Evolutionary conservation across 495 filamentous ascomycete genomes (phyloP).

Genomic region (Neurospora cerealis): DNA sequence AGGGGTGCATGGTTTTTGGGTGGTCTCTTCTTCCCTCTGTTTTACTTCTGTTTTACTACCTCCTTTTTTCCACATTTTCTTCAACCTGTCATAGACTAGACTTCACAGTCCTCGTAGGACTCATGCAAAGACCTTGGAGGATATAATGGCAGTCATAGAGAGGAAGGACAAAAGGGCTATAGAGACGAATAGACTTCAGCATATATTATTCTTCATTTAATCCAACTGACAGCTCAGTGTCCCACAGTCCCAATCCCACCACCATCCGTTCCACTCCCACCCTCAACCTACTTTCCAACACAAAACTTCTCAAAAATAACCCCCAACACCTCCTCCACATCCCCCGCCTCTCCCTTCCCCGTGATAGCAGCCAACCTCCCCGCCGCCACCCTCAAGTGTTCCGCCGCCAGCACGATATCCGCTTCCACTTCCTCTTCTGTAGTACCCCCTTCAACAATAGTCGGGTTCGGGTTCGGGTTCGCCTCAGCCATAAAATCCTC

Average conservation of each 20-base stretch:
- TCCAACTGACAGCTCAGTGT: neutral
- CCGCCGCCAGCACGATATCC: slow-evolving; percentile 88
- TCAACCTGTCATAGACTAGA: neutral
- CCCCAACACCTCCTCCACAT: slow-evolving; percentile 94
- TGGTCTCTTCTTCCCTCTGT: neutral
- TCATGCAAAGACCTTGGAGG: neutral
- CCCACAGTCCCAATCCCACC: neutral
- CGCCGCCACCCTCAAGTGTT: slow-evolving; percentile 76
- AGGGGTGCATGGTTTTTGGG: neutral
- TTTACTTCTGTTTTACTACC: neutral
- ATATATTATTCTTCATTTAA: neutral
- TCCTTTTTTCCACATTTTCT: neutral
- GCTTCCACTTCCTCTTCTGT: slow-evolving; percentile 34
- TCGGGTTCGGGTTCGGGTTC: neutral
- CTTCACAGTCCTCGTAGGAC: neutral
- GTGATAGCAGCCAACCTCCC: slow-evolving; percentile 75
- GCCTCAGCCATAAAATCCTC: slow-evolving; percentile 54
- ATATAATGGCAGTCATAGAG: neutral
- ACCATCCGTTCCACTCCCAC: neutral
- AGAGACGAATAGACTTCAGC: neutral
- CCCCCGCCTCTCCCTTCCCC: slow-evolving; percentile 73
- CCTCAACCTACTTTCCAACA: slow-evolving; percentile 18
- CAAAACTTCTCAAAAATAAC: slow-evolving; percentile 89
- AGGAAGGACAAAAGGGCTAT: neutral
- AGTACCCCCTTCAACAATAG: slow-evolving; percentile 17